Percentiles rank a stretch among this genome's conserved stretches.
Evolutionary conservation across 129 eudicot genomes (phyloP).

Genomic region (Flaveria ramosissima): DNA sequence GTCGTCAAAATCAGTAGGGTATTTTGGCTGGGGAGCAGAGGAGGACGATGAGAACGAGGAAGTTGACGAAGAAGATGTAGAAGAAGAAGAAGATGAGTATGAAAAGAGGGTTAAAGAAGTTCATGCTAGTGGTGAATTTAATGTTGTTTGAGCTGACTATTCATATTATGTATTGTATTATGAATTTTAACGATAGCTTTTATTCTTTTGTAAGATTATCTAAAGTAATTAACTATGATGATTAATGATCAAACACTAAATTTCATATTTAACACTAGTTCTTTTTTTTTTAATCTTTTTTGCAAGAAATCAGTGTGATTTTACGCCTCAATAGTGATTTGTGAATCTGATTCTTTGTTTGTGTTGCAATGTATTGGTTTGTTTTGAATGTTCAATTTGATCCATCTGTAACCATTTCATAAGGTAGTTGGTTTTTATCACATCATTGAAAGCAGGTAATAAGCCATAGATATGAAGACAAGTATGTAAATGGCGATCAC

Average conservation of each 20-base stretch:
- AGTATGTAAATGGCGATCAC: too few relatives aligned
- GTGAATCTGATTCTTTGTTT: too few relatives aligned
- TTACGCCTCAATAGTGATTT: too few relatives aligned
- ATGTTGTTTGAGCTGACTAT: slow-evolving; percentile 20
- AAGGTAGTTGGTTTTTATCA: too few relatives aligned
- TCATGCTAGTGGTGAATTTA: slow-evolving; percentile 74
- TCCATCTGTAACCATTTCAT: too few relatives aligned
- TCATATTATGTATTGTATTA: slow-evolving; percentile 20
- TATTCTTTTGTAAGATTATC: slow-evolving; percentile 22
- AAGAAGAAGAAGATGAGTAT: slow-evolving; percentile 64
- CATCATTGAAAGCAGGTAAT: too few relatives aligned
- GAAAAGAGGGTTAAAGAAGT: slow-evolving; percentile 66
- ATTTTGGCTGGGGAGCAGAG: slow-evolving; percentile 64
- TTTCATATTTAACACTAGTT: too few relatives aligned
- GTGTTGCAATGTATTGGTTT: too few relatives aligned
- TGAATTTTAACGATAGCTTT: slow-evolving; percentile 1
- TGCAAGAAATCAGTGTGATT: too few relatives aligned
- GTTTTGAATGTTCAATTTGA: too few relatives aligned
- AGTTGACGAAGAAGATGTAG: slow-evolving; percentile 45
- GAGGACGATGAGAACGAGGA: slow-evolving; percentile 46
- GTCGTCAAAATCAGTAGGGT: slow-evolving; percentile 37
- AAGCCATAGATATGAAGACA: too few relatives aligned
- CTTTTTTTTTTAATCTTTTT: too few relatives aligned
- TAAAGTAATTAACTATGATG: not conserved
- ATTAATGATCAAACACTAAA: not conserved